Evolutionary conservation across 2,329 filamentous ascomycete species (phyloP).

Genomic region (Thermomyces lanuginosus): DNA sequence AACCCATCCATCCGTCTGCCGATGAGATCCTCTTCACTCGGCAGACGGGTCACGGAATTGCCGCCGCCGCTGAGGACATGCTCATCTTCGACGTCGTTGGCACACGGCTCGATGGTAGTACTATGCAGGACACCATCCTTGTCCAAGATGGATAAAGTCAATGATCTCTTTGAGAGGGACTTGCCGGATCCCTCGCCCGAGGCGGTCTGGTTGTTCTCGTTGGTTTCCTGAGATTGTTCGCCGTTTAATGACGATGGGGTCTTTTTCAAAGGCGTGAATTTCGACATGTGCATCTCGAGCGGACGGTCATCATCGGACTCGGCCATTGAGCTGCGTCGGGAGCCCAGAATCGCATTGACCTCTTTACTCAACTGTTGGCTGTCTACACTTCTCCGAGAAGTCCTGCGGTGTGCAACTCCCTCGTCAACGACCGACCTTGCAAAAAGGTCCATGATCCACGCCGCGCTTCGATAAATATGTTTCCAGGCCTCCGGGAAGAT

Average conservation of each 20-base stretch:
- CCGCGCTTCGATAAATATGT: conserved; percentile 60
- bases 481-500: conserved; percentile 84
- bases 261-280: conserved; percentile 11
- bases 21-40: conserved; percentile 41
- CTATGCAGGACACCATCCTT: too few species aligned
- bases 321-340: conserved; percentile 31
- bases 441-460: conserved; percentile 73
- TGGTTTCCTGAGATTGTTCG: conserved; percentile 1
- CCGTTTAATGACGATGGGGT: conserved; percentile 10
- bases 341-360: conserved; percentile 14
- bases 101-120: too few species aligned
- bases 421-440: neutral
- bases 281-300: conserved; percentile 56
- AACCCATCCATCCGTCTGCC: conserved; percentile 11
- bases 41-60: conserved; percentile 26
- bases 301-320: conserved; percentile 65
- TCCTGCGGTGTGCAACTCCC: neutral
- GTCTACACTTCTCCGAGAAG: neutral
- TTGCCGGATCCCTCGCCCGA: too few species aligned
- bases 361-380: conserved; percentile 1
- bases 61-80: neutral
- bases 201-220: conserved; percentile 3
- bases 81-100: conserved; percentile 19
- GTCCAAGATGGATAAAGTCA: too few species aligned
- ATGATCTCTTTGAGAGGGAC: too few species aligned